Evolutionary conservation across 345 rosid genomes (phyloP).

Genomic region (Viola odorata): DNA sequence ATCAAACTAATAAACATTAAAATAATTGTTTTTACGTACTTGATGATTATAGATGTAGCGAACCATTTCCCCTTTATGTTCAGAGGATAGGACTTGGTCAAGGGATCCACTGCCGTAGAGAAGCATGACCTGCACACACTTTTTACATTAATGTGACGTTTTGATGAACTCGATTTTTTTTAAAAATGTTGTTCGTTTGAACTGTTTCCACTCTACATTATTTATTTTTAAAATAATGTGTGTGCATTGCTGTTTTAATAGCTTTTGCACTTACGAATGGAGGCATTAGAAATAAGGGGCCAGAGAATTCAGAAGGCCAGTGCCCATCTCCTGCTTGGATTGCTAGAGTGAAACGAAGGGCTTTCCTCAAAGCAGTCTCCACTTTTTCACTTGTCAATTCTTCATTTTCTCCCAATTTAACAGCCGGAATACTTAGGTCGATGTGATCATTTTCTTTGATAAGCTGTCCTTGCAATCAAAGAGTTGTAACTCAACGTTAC

Average conservation of each 20-base stretch:
- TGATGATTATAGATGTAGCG: conserved; percentile 63
- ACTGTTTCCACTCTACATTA: too few species aligned
- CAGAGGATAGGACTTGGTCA: conserved; percentile 33
- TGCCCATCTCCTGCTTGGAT: conserved; percentile 18
- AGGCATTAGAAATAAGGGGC: conserved; percentile 4
- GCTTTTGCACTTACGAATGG: neutral
- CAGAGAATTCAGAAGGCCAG: conserved; percentile 20
- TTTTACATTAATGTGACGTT: too few species aligned
- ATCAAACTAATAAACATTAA: neutral
- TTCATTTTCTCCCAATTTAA: conserved; percentile 4
- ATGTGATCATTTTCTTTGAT: conserved; percentile 13
- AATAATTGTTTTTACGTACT: conserved; percentile 17
- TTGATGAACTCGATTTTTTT: too few species aligned
- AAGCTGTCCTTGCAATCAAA: neutral
- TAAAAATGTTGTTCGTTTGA: too few species aligned
- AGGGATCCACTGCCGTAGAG: conserved; percentile 44
- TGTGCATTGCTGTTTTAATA: too few species aligned
- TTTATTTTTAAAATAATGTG: too few species aligned
- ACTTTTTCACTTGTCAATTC: neutral
- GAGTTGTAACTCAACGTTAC: too few species aligned
- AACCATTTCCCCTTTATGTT: conserved; percentile 50
- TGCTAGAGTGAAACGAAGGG: conserved; percentile 6
- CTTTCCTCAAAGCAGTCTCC: conserved; percentile 3
- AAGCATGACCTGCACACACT: conserved; percentile 53
- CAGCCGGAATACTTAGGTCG: neutral